phyloP scores from a whole-genome alignment of 2,329 filamentous ascomycete species.

The Exserohilum turcica region DNA sequence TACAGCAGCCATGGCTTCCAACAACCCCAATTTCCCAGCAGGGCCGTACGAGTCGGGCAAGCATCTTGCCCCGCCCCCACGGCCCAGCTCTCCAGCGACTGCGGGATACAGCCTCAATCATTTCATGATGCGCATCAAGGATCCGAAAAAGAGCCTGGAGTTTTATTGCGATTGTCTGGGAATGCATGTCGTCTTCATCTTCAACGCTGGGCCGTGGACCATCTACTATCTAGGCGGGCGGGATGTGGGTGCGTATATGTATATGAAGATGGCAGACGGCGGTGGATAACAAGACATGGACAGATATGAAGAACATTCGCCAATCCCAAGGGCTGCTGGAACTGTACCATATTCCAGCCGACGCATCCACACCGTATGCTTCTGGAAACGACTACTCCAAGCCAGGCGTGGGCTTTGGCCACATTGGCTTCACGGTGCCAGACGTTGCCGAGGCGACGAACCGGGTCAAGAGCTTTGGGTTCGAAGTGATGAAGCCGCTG shows the following conservation, averaged over 20 bases:
- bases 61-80: constrained; percentile 35
- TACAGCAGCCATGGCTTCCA: constrained; percentile 8
- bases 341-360: constrained; percentile 40
- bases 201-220: constrained; percentile 42
- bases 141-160: constrained; percentile 30
- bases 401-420: constrained; percentile 37
- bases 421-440: constrained; percentile 45
- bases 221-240: constrained; percentile 45
- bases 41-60: constrained; percentile 27
- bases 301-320: constrained; percentile 26
- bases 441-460: constrained; percentile 34
- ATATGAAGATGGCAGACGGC: background rate
- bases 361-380: constrained; percentile 24
- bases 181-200: constrained; percentile 43
- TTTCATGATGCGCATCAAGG: constrained; percentile 42
- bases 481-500: constrained; percentile 36
- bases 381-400: constrained; percentile 36
- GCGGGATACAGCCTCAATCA: constrained; percentile 40
- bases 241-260: constrained; percentile 20
- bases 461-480: constrained; percentile 29
- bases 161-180: constrained; percentile 46
- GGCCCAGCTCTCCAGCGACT: constrained; percentile 32
- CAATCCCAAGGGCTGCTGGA: constrained; percentile 38
- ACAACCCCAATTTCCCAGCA: constrained; percentile 26
- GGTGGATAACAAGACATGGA: background rate